phyloP scores from a whole-genome alignment of 371 early-diverging fungal species.

The Mucor piriformis region DNA sequence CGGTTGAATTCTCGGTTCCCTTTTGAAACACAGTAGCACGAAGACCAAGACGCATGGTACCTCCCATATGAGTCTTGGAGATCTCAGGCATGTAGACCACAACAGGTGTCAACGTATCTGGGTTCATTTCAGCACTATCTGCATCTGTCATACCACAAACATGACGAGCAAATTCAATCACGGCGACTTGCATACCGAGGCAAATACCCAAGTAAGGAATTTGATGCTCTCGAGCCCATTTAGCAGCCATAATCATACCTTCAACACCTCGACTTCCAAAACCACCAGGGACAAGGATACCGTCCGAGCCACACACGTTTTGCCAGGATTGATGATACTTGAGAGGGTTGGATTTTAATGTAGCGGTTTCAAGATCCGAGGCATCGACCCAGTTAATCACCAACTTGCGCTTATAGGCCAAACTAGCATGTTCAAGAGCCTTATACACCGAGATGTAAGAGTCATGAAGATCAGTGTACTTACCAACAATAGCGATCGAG shows the following conservation, averaged over 20 bases:
- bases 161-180: conserved; percentile 98
- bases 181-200: conserved; percentile 97
- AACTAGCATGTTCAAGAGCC: conserved; percentile 91
- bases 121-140: conserved; percentile 86
- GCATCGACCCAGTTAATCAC: conserved; percentile 95
- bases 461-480: conserved; percentile 94
- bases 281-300: conserved; percentile 99
- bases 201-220: conserved; percentile 99
- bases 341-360: conserved; percentile 75
- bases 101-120: conserved; percentile 71
- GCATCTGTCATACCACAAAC: conserved; percentile 86
- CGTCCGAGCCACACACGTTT: conserved; percentile 83
- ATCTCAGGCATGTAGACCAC: conserved; percentile 98
- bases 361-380: conserved; percentile 82
- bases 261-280: conserved; percentile 98
- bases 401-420: conserved; percentile 83
- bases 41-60: conserved; percentile 95
- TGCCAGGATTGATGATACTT: conserved; percentile 96
- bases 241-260: conserved; percentile 94
- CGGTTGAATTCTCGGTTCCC: conserved; percentile 58
- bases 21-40: conserved; percentile 85
- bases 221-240: conserved; percentile 97
- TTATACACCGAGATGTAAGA: conserved; percentile 97
- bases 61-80: conserved; percentile 91
- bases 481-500: conserved; percentile 95